Base-by-base conservation (phyloP, 306 rosid genomes). In the Styphnolobium japonicum region DNA sequence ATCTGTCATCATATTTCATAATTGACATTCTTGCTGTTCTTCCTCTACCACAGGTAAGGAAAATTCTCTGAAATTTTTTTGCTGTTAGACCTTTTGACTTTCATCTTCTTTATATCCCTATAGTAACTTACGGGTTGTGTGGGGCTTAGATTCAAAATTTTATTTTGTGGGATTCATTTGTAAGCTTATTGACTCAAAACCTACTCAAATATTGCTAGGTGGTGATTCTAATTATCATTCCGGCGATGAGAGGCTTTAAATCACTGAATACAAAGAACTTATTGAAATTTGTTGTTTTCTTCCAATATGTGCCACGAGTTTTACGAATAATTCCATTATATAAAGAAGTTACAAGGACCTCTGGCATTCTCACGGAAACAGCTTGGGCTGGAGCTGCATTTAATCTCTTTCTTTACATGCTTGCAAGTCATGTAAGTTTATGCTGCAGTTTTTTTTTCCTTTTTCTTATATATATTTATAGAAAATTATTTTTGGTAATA, bases 331-430 rank as follows among this genome's bases (percentile, higher is more conserved):
- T 42, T 82, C 97, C 94, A 23, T 81, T 91, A 37, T 89, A 75
- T 73, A 77, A 51, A 63, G 90, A 91, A 88, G 91, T 91, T 56
- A 89, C 90, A 3, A 85, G 85, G 29, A 90, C 94, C 48, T 83
- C 87, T 72, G 86, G 91, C 29, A 90, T 92, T 61, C 90, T 89
- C 80, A 91, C 88, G 12, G 85, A 82, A 36, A 91, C 94, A 48
- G 85, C 85, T 5, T 90, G 94, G 97, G 90, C 92, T 71, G 92
- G 94, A 81, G 97, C 93, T 82, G 93, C 91, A 36, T 84, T 88
- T 76, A 90, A 92, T 87, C 92, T 94, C 52, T 84, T 88, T 73
- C 90, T 90, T 61, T 92, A 88, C 55, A 86, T 94, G 97, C 94
- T 90, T 43, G 94, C 90, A 34, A 87, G 97, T 84, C 98, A 94